phyloP scores from a whole-genome alignment of 2,329 filamentous ascomycete species.

The Cordyceps pruinosa region DNA sequence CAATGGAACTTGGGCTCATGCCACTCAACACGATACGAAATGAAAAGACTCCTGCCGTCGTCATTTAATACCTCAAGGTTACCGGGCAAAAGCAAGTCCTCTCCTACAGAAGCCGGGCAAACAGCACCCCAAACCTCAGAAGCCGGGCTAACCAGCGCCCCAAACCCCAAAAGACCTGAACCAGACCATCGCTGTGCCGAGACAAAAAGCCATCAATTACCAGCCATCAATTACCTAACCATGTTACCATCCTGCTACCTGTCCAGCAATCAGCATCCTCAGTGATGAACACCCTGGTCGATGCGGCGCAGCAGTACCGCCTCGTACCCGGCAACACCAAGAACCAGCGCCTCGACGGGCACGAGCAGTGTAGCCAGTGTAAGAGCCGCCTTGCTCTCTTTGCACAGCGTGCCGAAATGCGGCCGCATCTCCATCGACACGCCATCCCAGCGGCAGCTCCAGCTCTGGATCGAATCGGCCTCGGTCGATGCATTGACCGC shows the following conservation, averaged over 20 bases:
- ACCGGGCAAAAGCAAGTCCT: not conserved
- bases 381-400: constrained; percentile 46
- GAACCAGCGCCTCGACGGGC: constrained; percentile 45
- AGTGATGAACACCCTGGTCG: constrained; percentile 21
- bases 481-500: constrained; percentile 45
- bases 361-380: constrained; percentile 50
- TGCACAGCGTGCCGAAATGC: constrained; percentile 50
- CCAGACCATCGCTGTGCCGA: too few species aligned
- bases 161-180: not conserved
- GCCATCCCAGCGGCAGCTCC: constrained; percentile 54
- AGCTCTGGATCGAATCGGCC: constrained; percentile 51
- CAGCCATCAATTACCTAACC: not conserved
- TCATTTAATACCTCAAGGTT: not conserved
- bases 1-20: not conserved
- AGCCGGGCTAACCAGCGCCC: not conserved
- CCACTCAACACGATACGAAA: not conserved
- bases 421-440: constrained; percentile 47
- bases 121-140: not conserved
- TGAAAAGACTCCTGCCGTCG: not conserved
- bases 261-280: not conserved
- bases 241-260: too few species aligned
- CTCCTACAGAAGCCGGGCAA: not conserved
- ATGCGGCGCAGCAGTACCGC: constrained; percentile 30
- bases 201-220: not conserved
- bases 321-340: constrained; percentile 41